Percentiles rank a stretch among this genome's conserved stretches.
These are phyloP conservation scores for Pisolithus tinctorius DNA, from an alignment of 768 basidiomycete genomes.

Conservation along the genomic window DNA sequence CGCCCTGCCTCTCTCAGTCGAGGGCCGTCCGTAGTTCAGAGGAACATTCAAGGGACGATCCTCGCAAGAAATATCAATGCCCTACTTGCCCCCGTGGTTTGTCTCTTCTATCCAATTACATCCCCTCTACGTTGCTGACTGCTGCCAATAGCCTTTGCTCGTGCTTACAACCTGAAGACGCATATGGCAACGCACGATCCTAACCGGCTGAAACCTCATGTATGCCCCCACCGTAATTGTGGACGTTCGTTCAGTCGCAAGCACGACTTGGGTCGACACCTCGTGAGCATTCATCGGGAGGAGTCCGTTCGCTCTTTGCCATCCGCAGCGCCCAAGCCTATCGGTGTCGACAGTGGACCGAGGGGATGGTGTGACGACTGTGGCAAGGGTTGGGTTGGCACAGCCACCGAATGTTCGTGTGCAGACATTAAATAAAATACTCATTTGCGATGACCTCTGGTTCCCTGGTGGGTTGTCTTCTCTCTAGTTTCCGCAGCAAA, in stretches of 20 bases:
- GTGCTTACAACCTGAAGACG: constrained; percentile 93
- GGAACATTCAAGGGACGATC: constrained; percentile 49
- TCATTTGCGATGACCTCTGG: constrained; percentile 14
- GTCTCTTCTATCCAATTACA: constrained; percentile 3
- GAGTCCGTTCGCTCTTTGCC: constrained; percentile 43
- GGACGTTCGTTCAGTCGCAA: constrained; percentile 90
- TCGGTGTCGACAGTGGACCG: constrained; percentile 60
- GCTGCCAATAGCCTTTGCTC: constrained; percentile 63
- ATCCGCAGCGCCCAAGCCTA: constrained; percentile 36
- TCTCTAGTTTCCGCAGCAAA: too few relatives aligned
- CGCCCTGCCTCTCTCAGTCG: constrained; percentile 34
- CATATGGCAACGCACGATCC: constrained; percentile 95
- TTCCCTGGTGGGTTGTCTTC: background rate
- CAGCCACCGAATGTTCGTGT: constrained; percentile 51
- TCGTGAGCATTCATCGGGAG: constrained; percentile 78
- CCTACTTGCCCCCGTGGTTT: constrained; percentile 65
- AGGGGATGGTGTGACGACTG: constrained; percentile 71
- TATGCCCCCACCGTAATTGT: constrained; percentile 80
- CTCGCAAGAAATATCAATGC: constrained; percentile 77
- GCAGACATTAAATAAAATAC: constrained; percentile 54
- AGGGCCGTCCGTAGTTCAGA: constrained; percentile 33
- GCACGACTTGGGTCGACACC: constrained; percentile 88
- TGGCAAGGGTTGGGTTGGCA: constrained; percentile 61
- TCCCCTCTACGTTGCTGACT: constrained; percentile 2
- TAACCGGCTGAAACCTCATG: constrained; percentile 80